Percentiles rank a stretch among this genome's conserved stretches.
Evolutionary conservation across 23 red algal species (phyloP).

Genomic region (Gracilaria vermiculophylla): DNA sequence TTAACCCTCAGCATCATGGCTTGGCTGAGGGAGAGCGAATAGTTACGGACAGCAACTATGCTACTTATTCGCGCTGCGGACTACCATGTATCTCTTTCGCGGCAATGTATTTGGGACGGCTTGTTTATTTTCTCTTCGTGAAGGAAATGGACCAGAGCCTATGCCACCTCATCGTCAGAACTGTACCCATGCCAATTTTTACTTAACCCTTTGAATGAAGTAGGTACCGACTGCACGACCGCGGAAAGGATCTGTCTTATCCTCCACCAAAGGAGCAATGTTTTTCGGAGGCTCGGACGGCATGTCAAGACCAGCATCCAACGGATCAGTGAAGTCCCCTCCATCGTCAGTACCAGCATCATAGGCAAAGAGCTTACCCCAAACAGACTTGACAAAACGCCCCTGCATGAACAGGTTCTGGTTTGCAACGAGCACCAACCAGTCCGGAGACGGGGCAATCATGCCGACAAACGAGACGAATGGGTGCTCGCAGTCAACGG

Average conservation of each 20-base stretch:
- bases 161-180: no score
- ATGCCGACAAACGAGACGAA: slow-evolving; percentile 44
- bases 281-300: slow-evolving; percentile 22
- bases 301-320: slow-evolving; percentile 20
- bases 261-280: slow-evolving; percentile 46
- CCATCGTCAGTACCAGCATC: slow-evolving; percentile 38
- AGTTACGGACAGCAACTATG: no score
- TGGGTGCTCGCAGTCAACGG: slow-evolving; percentile 42
- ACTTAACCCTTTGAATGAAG: background rate
- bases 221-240: slow-evolving; percentile 7
- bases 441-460: slow-evolving; percentile 52
- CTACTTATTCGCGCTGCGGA: no score
- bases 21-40: no score
- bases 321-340: slow-evolving; percentile 15
- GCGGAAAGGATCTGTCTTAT: slow-evolving; percentile 9
- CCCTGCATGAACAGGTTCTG: slow-evolving; percentile 1
- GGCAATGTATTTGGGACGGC: no score
- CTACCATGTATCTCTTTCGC: no score
- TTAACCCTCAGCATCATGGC: no score
- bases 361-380: slow-evolving; percentile 27
- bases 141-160: no score
- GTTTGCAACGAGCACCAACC: slow-evolving; percentile 40
- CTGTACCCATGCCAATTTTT: background rate
- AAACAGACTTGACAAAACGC: background rate
- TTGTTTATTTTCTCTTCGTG: no score